Base-by-base conservation (phyloP, 2,329 filamentous ascomycete genomes). In the Xylaria sp. region DNA sequence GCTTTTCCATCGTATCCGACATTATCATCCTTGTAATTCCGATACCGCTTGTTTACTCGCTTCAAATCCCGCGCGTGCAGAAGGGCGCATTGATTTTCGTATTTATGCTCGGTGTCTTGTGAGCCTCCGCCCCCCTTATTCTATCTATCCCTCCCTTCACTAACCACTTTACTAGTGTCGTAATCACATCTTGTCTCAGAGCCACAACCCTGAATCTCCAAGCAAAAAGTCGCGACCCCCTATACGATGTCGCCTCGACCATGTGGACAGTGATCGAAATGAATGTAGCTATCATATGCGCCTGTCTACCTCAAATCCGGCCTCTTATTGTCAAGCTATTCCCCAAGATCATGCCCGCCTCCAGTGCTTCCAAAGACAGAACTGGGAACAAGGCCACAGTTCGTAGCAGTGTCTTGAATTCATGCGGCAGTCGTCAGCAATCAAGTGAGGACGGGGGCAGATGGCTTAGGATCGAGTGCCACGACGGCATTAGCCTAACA, bases 101-200 rank as follows among this genome's bases (percentile, higher is more conserved):
- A n/a, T 83, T 82, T 55, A 75, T 78, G 0, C 72, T 82, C 0
- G 81, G 81, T 47, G 74, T 73, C 71, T 82, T 82, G 80, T 82
- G 71, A 64, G 79, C 74, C n/a, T n/a, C n/a, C 11, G 5, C 7
- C 22, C 3, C 6, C 2, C 59, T 42, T 20, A 20, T 29, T 51
- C 22, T 5, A 17, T 33, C 2, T 4, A 10, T 2, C 29, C 2
- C 36, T 5, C 15, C 7, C 31, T 5, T 45, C 17, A 5, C 38
- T 63, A 39, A 64, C 27, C 1, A 17, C 10, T n/a, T 47, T 11
- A 44, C 27, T 53, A 77, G 76, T 53, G 74, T 76, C 17, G 68
- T 75, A 15, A 72, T 77, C 54, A 76, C 76, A 5, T 74, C 73
- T 13, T 80, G 80, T 56, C 75, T 82, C 20, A 72, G 81, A 33